These are phyloP conservation scores for Hylodesmum podocarpum DNA, from an alignment of 306 rosid species.

Conservation along the genomic window DNA sequence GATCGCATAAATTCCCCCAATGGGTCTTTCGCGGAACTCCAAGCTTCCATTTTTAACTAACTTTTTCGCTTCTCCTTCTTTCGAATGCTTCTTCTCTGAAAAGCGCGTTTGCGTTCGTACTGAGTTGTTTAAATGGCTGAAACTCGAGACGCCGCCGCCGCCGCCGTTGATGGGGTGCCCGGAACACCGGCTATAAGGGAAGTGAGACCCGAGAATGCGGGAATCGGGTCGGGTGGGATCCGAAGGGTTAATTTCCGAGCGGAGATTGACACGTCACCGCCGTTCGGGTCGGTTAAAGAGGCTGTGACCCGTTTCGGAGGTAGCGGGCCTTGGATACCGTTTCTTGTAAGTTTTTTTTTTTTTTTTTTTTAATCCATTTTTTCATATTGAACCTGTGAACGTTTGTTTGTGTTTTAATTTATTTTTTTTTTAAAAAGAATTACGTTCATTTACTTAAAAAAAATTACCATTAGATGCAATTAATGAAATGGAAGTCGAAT, in stretches of 20 bases:
- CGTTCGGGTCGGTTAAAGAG: conserved; percentile 89
- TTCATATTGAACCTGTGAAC: not conserved
- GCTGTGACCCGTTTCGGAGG: conserved; percentile 95
- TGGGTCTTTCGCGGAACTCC: conserved; percentile 48
- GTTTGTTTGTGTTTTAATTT: not conserved
- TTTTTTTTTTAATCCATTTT: not conserved
- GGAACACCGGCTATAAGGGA: conserved; percentile 69
- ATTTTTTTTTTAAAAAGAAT: not conserved
- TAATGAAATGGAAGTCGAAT: not conserved
- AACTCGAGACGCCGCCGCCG: conserved; percentile 32
- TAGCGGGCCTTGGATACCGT: conserved; percentile 81
- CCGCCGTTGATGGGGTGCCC: conserved; percentile 45
- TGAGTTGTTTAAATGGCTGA: conserved; percentile 58
- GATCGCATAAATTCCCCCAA: conserved; percentile 52
- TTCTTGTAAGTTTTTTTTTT: conserved; percentile 42
- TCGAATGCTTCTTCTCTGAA: conserved; percentile 19
- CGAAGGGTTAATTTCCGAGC: conserved; percentile 70
- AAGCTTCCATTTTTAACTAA: conserved; percentile 26
- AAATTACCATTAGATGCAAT: not conserved
- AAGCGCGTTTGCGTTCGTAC: conserved; percentile 3
- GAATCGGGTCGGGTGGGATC: conserved; percentile 41
- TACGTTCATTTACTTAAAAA: not conserved
- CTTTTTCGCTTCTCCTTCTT: conserved; percentile 8
- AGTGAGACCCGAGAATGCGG: conserved; percentile 40
- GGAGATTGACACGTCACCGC: conserved; percentile 90